Evolutionary conservation across 2,329 filamentous ascomycete species (phyloP), one percentile per base, ranked within the genome.

Genomic region (Penicillium corylophilum): DNA sequence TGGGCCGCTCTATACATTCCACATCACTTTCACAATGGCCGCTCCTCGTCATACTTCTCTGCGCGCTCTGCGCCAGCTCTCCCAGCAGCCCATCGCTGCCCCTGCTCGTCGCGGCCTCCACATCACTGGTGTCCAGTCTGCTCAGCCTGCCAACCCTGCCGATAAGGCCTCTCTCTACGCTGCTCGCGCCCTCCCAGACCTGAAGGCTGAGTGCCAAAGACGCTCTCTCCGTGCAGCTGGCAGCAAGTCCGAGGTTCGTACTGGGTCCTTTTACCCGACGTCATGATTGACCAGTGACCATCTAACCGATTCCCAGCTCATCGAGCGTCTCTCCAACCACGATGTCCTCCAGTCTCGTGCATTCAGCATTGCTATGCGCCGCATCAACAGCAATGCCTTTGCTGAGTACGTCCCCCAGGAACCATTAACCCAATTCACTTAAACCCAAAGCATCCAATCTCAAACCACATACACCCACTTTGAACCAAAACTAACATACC

Each of bases 121-220:
- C 71, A 83, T 85, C 73, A 85, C 83, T 31, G 82, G 82, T 48
- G 78, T 79, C 35, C 75, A 82, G 24, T 82, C 81, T 45, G 82
- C 79, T 54, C 63, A 81, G 72, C 58, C 75, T 67, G 63, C 71
- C 75, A 70, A 74, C 69, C 63, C 78, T 62, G 66, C 75, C 28
- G 80, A 82, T 60, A 79, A 78, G 61, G 73, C 79, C 16, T 74
- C 75, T 38, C 64, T 77, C 50, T 80, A 80, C 52, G 71, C 78
- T 29, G 77, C 80, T 51, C 76, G 76, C 54, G 79, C 74, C 54
- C 68, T 82, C 40, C 71, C 76, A 44, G 78, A 80, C 48, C 74
- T 82, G 26, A 77, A 76, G 58, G 65, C 65, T 13, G 80, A 82
- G 59, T 81, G 79, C 70, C 70, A 76, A 63, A 74, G 73, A 62